phyloP scores from a whole-genome alignment of 2,329 filamentous ascomycete species.

The Bipolaris sorokiniana region DNA sequence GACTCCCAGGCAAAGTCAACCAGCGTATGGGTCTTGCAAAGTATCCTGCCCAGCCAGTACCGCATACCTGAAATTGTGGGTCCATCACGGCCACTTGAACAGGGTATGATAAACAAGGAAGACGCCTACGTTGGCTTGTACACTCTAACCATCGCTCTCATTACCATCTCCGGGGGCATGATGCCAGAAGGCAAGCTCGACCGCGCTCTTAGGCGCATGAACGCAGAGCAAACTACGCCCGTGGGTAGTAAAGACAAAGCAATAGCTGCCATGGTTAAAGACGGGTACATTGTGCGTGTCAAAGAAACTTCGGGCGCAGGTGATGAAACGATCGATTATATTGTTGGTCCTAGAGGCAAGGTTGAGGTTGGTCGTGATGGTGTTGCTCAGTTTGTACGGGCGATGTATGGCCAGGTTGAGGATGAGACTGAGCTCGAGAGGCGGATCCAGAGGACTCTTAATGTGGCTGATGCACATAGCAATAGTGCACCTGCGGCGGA shows the following conservation, averaged over 20 bases:
- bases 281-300: constrained; percentile 81
- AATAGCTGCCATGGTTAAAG: constrained; percentile 75
- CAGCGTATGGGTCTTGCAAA: constrained; percentile 78
- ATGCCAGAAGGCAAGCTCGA: constrained; percentile 80
- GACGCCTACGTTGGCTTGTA: constrained; percentile 83
- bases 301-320: constrained; percentile 73
- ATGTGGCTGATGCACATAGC: constrained; percentile 29
- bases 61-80: constrained; percentile 68
- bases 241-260: constrained; percentile 75
- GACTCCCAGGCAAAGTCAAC: constrained; percentile 59
- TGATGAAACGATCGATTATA: constrained; percentile 80
- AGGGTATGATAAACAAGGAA: constrained; percentile 63
- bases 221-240: constrained; percentile 76
- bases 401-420: constrained; percentile 39
- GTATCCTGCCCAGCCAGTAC: constrained; percentile 71
- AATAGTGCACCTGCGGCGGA: constrained; percentile 2
- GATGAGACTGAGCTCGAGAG: constrained; percentile 41
- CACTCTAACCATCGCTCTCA: constrained; percentile 77
- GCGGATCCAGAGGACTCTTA: constrained; percentile 43
- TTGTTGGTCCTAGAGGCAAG: constrained; percentile 83
- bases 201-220: constrained; percentile 74
- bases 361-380: constrained; percentile 81
- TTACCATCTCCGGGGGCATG: constrained; percentile 72
- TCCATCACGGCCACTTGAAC: constrained; percentile 69
- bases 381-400: constrained; percentile 70